Percentiles rank a stretch among this genome's conserved stretches.
Evolutionary conservation across 2,329 filamentous ascomycete species (phyloP).

Genomic region (Penicillium concentricum): DNA sequence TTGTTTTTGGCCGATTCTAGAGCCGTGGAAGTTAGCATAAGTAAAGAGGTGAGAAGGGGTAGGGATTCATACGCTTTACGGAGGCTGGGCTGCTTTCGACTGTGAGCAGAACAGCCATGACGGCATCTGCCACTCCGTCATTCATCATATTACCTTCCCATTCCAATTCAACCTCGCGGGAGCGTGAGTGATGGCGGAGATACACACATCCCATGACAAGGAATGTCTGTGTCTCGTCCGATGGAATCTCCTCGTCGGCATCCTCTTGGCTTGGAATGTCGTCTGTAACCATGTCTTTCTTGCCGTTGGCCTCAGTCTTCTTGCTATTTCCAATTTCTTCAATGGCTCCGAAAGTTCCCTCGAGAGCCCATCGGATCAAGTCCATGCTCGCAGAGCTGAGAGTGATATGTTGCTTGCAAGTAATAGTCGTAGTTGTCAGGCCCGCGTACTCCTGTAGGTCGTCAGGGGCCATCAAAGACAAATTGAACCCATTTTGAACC

Average conservation of each 20-base stretch:
- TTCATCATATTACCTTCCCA: conserved; percentile 99
- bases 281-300: conserved; percentile 39
- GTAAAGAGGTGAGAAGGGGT: background rate
- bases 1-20: conserved; percentile 61
- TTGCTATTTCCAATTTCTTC: conserved; percentile 50
- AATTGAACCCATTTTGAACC: conserved; percentile 96
- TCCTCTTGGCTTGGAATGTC: conserved; percentile 35
- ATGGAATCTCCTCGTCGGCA: conserved; percentile 47
- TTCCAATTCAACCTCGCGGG: conserved; percentile 82
- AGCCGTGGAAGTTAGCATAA: conserved; percentile 17
- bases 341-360: conserved; percentile 88
- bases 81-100: conserved; percentile 93
- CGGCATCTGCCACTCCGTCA: conserved; percentile 94
- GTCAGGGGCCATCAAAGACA: conserved; percentile 94
- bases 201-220: conserved; percentile 87
- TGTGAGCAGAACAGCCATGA: conserved; percentile 87
- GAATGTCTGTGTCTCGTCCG: conserved; percentile 46
- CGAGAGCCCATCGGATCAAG: conserved; percentile 88
- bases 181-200: conserved; percentile 68
- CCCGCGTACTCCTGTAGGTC: conserved; percentile 95
- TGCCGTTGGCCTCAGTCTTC: conserved; percentile 7
- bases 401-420: conserved; percentile 85
- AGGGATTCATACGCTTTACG: conserved; percentile 70
- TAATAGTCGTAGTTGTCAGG: conserved; percentile 91
- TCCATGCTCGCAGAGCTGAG: conserved; percentile 87